Percentiles rank a stretch among this genome's conserved stretches.
phyloP scores from a whole-genome alignment of 2,329 filamentous ascomycete genomes.

The Xylaria sp. region DNA sequence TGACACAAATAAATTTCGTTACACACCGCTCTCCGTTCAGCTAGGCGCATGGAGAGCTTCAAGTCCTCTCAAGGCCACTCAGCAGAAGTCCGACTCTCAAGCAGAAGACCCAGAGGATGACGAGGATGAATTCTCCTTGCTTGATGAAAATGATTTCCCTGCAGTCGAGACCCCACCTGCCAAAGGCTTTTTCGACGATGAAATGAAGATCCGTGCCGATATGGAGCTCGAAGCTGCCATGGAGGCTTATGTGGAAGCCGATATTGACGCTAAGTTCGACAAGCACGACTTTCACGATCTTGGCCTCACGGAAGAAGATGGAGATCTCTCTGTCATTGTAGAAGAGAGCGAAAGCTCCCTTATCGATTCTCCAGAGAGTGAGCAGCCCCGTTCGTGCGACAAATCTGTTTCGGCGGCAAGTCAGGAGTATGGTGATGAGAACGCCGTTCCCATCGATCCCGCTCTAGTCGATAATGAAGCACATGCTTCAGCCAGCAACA shows the following conservation, averaged over 20 bases:
- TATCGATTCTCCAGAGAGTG: slow-evolving; percentile 56
- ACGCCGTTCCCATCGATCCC: slow-evolving; percentile 67
- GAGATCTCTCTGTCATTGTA: slow-evolving; percentile 63
- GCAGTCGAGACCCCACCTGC: slow-evolving; percentile 52
- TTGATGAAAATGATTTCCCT: slow-evolving; percentile 42
- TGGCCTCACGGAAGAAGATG: slow-evolving; percentile 62
- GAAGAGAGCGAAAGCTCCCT: slow-evolving; percentile 71
- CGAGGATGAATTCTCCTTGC: slow-evolving; percentile 44
- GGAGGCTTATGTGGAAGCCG: slow-evolving; percentile 43
- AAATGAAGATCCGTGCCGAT: slow-evolving; percentile 60
- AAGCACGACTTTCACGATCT: slow-evolving; percentile 61
- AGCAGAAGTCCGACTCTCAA: slow-evolving; percentile 44
- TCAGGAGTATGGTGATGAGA: slow-evolving; percentile 75
- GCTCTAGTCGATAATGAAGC: slow-evolving; percentile 51
- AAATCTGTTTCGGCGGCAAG: slow-evolving; percentile 67
- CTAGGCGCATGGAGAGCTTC: slow-evolving; percentile 71
- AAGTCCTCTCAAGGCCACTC: slow-evolving; percentile 61
- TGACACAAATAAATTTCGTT: slow-evolving; percentile 58
- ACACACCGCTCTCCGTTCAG: slow-evolving; percentile 72
- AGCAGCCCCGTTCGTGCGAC: slow-evolving; percentile 50
- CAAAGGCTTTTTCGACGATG: slow-evolving; percentile 70
- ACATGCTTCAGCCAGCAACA: slow-evolving; percentile 35
- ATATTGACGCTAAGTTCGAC: slow-evolving; percentile 52
- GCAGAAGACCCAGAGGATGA: slow-evolving; percentile 39
- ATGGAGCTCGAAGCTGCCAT: slow-evolving; percentile 50